Percentiles rank a stretch among this genome's conserved stretches.
These are phyloP conservation scores for Fonsecaea erecta DNA, from an alignment of 2,329 filamentous ascomycete genomes.

Conservation along the genomic window DNA sequence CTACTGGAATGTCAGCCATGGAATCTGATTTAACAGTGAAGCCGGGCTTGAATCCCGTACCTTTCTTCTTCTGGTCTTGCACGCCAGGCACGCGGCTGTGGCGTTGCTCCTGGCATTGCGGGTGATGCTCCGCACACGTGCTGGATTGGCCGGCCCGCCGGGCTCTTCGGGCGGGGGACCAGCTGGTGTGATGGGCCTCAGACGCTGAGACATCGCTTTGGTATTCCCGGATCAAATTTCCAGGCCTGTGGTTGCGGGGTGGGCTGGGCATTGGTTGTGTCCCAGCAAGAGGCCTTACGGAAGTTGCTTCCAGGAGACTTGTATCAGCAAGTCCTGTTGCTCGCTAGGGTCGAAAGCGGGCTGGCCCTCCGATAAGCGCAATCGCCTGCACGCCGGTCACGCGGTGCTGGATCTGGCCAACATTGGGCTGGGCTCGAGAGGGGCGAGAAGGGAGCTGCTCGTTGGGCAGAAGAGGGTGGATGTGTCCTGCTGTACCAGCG, in stretches of 20 bases:
- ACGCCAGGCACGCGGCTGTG: conserved; percentile 7
- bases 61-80: conserved; percentile 15
- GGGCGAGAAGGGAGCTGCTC: neutral
- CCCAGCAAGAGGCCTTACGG: neutral
- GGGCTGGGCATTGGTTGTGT: neutral
- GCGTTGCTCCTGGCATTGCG: conserved; percentile 15
- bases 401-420: neutral
- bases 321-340: neutral
- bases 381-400: neutral
- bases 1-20: conserved; percentile 6
- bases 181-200: conserved; percentile 4
- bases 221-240: neutral
- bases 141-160: conserved; percentile 2
- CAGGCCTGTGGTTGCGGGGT: neutral
- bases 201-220: conserved; percentile 12
- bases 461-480: too few relatives aligned
- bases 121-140: conserved; percentile 12
- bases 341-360: neutral
- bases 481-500: too few relatives aligned
- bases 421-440: neutral
- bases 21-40: neutral
- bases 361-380: neutral
- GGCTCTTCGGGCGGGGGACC: neutral
- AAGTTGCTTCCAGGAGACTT: conserved; percentile 6
- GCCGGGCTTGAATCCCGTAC: neutral